Base-by-base conservation (phyloP, 2,329 filamentous ascomycete species). In the Emergomyces orientalis region DNA sequence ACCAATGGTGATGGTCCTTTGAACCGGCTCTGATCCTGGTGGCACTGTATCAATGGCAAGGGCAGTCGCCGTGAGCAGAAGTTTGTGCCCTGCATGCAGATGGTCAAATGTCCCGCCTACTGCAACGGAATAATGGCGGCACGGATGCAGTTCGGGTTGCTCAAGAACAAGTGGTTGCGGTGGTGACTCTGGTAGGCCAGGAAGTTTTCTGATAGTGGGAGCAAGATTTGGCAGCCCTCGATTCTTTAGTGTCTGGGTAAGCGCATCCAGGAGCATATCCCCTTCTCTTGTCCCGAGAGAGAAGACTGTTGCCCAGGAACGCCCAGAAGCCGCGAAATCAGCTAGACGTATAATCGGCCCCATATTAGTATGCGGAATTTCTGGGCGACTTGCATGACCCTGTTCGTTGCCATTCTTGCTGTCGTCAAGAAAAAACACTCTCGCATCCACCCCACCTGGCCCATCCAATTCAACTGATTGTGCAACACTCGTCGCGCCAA, bases 31-130 rank as follows among this genome's bases (percentile, higher is more conserved):
- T 67, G 65, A 22, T 39, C 71, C 69, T 39, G 75, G 70, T 51
- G 76, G 68, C 0, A 80, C 78, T 0, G 84, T 80, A 63, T 84
- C 83, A 63, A 89, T 81, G 19, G 91, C 82, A 62, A 97, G 84
- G 0, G 87, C 84, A 0, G 89, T 90, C 65, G 92, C 92, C n/a
- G 92, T 91, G 25, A 99, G 84, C 25, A 99, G 83, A n/a, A 97
- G 81, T 77, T 97, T 99, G 79, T 99, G 94, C 6, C 94, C 94
- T 3, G 90, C 87, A 73, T 99, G 94, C 27, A 99, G 83, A 75
- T 97, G 91, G 74, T 99, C 94, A 76, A 97, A 99, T 0, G 94
- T 99, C 11, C 94, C 94, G 37, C 93, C 94, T 14, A 97, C 84
- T 60, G 88, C 90, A 59, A 95, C 88, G 17, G 84, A 82, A 64